Percentiles rank a stretch among this genome's conserved stretches.
phyloP scores from a whole-genome alignment of 108 stramenopile species.

The Pinguiococcus pyrenoidosus region DNA sequence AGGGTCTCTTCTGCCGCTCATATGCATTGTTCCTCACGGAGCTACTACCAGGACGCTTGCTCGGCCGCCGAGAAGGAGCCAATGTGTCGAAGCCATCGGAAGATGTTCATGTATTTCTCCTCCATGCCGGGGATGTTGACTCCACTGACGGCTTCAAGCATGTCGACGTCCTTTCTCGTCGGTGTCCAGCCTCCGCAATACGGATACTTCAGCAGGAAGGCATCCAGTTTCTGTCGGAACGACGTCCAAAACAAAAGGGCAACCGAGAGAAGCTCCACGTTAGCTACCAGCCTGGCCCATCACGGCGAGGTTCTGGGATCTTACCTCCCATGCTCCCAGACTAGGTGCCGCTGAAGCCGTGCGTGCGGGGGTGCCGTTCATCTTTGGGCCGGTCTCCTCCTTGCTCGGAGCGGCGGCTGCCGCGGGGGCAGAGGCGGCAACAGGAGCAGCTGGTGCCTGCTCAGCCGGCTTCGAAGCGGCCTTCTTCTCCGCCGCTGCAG shows the following conservation, averaged over 20 bases:
- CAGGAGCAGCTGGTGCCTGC: neutral
- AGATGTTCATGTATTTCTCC: neutral
- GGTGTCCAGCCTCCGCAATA: slow-evolving; percentile 7
- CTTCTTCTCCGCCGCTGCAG: neutral
- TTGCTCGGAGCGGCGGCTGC: neutral
- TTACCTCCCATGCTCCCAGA: neutral
- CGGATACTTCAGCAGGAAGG: slow-evolving; percentile 3
- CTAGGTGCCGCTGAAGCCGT: neutral
- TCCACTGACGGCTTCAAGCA: neutral
- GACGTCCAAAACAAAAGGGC: neutral
- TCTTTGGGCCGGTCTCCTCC: neutral
- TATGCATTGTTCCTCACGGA: no score
- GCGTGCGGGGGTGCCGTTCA: slow-evolving; percentile 2
- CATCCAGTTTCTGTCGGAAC: neutral
- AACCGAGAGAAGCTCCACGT: slow-evolving; percentile 1
- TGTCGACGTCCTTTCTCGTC: neutral
- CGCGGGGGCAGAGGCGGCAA: neutral
- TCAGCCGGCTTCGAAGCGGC: slow-evolving; percentile 5
- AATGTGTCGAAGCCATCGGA: slow-evolving; percentile 29
- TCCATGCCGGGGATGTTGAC: neutral
- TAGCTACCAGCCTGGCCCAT: slow-evolving; percentile 4
- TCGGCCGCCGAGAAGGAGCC: slow-evolving; percentile 14
- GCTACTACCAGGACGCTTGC: slow-evolving; percentile 16
- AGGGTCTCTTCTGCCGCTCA: no score
- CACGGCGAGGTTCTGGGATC: neutral